These are phyloP conservation scores for Copromyces sp. DNA, from an alignment of 495 filamentous ascomycete species.

Conservation along the genomic window DNA sequence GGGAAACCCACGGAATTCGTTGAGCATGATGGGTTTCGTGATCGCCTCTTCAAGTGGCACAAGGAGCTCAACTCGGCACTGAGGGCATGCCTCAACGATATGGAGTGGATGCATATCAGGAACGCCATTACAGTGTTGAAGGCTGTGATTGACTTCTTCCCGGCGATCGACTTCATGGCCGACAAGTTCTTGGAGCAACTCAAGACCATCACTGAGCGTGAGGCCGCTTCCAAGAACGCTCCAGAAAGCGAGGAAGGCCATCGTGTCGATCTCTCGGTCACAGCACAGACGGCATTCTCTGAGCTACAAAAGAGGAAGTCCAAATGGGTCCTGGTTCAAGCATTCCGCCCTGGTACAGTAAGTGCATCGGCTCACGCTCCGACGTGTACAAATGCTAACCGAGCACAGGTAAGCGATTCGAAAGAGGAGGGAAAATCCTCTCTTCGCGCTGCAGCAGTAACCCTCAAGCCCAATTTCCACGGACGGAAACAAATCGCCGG, in stretches of 20 bases:
- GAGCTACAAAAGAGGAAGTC: slow-evolving; percentile 68
- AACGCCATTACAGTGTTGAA: slow-evolving; percentile 93
- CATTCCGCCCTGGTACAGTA: slow-evolving; percentile 50
- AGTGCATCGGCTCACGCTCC: slow-evolving; percentile 25
- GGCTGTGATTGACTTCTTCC: slow-evolving; percentile 66
- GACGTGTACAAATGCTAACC: slow-evolving; percentile 12
- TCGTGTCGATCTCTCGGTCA: slow-evolving; percentile 80
- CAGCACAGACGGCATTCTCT: slow-evolving; percentile 76
- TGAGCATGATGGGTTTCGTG: slow-evolving; percentile 77
- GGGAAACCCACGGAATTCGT: slow-evolving; percentile 56
- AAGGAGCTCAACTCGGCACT: slow-evolving; percentile 62
- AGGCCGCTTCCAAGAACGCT: slow-evolving; percentile 47
- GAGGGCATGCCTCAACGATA: slow-evolving; percentile 63
- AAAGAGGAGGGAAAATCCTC: slow-evolving; percentile 26
- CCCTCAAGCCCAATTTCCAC: slow-evolving; percentile 33
- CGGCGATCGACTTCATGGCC: slow-evolving; percentile 80
- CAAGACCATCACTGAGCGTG: slow-evolving; percentile 61
- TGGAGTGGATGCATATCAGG: slow-evolving; percentile 95
- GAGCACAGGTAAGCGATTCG: slow-evolving; percentile 26
- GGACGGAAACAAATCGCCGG: slow-evolving; percentile 24
- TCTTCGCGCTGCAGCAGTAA: slow-evolving; percentile 32
- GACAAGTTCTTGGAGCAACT: slow-evolving; percentile 57
- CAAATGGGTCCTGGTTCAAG: slow-evolving; percentile 78
- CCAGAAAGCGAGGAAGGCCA: slow-evolving; percentile 53
- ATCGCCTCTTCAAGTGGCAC: slow-evolving; percentile 85